phyloP scores from a whole-genome alignment of 805 yeast genomes.

The Kodamaea restingae region DNA sequence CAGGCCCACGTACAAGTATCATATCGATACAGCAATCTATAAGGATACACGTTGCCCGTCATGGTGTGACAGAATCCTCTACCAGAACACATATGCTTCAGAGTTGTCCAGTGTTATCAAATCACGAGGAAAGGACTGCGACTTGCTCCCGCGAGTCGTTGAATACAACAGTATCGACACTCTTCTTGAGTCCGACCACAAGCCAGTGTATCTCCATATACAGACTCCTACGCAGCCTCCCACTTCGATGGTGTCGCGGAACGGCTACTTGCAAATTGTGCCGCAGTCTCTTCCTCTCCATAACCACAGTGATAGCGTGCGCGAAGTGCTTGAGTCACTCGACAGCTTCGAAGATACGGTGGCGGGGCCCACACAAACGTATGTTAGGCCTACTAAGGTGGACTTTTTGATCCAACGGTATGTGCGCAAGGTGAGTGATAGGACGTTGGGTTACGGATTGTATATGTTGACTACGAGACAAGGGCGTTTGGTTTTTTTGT shows the following conservation, averaged over 20 bases:
- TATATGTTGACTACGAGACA: conserved; percentile 31
- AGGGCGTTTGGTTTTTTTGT: conserved; percentile 26
- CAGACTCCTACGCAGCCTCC: conserved; percentile 45
- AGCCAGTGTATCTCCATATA: conserved; percentile 62
- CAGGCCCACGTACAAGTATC: conserved; percentile 77
- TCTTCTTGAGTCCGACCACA: conserved; percentile 67
- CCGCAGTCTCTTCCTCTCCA: conserved; percentile 5
- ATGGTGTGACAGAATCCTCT: conserved; percentile 87
- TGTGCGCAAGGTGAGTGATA: conserved; percentile 27
- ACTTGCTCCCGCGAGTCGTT: conserved; percentile 22
- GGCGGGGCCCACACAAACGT: conserved; percentile 40
- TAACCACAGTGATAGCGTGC: conserved; percentile 3
- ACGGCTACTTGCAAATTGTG: conserved; percentile 30
- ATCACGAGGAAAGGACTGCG: not conserved
- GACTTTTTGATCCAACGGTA: conserved; percentile 25
- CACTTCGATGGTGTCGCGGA: conserved; percentile 21
- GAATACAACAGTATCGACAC: conserved; percentile 48
- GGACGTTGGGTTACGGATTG: conserved; percentile 29
- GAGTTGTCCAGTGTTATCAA: not conserved
- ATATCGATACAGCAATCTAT: conserved; percentile 47
- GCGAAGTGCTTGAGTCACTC: conserved; percentile 6
- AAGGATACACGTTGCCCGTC: conserved; percentile 65
- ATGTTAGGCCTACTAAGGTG: conserved; percentile 30
- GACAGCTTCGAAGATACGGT: conserved; percentile 17
- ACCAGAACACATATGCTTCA: conserved; percentile 38